phyloP scores from a whole-genome alignment of 192 early-diverging fungal species.

The Haplosporangium gracile region DNA sequence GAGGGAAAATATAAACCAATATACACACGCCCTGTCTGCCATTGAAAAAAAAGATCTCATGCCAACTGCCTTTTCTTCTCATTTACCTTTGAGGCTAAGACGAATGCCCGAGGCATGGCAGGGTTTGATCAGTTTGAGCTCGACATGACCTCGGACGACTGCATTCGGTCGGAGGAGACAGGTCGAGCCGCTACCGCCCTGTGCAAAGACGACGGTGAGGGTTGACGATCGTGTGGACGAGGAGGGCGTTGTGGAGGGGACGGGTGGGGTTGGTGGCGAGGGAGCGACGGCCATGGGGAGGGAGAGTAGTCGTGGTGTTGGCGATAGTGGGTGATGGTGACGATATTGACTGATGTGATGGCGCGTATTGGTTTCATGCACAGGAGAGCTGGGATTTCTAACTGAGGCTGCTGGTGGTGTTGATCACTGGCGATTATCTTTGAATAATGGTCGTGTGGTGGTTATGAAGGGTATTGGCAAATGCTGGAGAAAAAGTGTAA shows the following conservation, averaged over 20 bases:
- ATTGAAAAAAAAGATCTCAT: neutral
- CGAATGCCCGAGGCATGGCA: constrained; percentile 50
- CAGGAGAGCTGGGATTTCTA: no score
- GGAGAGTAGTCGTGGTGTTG: neutral
- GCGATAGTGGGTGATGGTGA: neutral
- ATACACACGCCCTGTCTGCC: neutral
- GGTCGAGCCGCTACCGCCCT: constrained; percentile 31
- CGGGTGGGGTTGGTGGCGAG: neutral
- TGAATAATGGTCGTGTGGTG: no score
- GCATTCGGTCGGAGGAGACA: constrained; percentile 49
- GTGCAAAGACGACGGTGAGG: constrained; percentile 33
- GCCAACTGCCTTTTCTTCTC: neutral
- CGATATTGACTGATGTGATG: neutral
- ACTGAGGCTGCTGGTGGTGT: no score
- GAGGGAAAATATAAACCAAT: neutral
- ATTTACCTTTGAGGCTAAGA: constrained; percentile 44
- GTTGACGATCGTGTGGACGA: constrained; percentile 29
- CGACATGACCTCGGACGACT: constrained; percentile 49
- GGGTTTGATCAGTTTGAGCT: constrained; percentile 50
- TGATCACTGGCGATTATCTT: no score
- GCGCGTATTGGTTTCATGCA: no score
- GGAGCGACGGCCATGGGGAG: constrained; percentile 26
- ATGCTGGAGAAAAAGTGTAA: neutral
- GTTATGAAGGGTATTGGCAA: neutral
- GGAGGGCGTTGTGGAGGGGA: neutral